Evolutionary conservation across 305 asterid species (phyloP).

Genomic region (Euphrasia arctica): DNA sequence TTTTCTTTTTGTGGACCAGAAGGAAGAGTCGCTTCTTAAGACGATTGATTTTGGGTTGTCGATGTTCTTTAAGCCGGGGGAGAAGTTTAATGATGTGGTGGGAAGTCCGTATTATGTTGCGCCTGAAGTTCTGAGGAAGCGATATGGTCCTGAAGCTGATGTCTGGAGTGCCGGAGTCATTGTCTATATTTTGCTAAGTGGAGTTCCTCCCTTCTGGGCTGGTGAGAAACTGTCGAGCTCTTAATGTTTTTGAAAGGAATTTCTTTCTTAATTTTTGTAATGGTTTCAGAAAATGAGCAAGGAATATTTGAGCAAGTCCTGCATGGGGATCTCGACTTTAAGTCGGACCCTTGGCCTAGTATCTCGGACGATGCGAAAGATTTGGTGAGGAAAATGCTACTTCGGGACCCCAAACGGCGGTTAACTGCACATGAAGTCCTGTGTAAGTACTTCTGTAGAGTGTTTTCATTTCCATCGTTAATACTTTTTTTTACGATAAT

Average conservation of each 20-base stretch:
- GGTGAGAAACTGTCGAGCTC: conserved; percentile 41
- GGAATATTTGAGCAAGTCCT: conserved; percentile 72
- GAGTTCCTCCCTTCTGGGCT: conserved; percentile 85
- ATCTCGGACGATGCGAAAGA: conserved; percentile 67
- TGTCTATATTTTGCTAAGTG: conserved; percentile 71
- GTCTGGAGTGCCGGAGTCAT: conserved; percentile 86
- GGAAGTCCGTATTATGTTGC: conserved; percentile 89
- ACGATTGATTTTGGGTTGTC: conserved; percentile 75
- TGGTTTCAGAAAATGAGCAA: conserved; percentile 58
- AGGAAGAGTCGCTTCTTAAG: conserved; percentile 67
- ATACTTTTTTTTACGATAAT: neutral
- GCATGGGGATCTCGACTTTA: conserved; percentile 69
- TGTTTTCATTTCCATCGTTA: neutral
- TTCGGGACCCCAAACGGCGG: conserved; percentile 62
- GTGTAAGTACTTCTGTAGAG: conserved; percentile 38
- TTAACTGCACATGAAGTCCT: conserved; percentile 72
- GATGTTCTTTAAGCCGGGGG: conserved; percentile 75
- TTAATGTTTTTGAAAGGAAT: neutral
- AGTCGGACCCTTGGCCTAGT: conserved; percentile 76
- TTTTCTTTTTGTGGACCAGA: conserved; percentile 59
- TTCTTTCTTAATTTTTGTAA: neutral
- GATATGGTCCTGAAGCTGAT: conserved; percentile 72
- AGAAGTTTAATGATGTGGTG: conserved; percentile 59
- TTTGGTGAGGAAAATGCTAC: conserved; percentile 64
- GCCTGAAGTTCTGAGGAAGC: conserved; percentile 73